A percentile compares a stretch with the other conserved stretches of the same genome.
Conservation (phyloP, 768 basidiomycete genomes). For the Phanerochaete sordida region DNA sequence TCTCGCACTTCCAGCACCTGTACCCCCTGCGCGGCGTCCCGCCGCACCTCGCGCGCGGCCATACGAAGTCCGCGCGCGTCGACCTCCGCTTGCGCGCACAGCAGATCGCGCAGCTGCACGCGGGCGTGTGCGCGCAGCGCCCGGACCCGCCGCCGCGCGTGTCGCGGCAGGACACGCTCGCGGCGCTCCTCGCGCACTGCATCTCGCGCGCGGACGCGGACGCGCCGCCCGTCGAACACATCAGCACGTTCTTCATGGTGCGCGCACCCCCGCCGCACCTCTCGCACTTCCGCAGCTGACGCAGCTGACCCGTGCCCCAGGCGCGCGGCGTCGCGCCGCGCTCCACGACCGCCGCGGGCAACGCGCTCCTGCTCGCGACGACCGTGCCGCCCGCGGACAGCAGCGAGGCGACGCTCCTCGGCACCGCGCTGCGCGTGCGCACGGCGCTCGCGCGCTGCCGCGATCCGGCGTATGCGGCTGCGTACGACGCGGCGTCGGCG, state of each 20-base stretch:
- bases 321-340: slow-evolving; percentile 1
- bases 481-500: neutral
- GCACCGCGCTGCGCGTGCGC: slow-evolving; percentile 6
- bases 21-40: slow-evolving; percentile 2
- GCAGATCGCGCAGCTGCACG: slow-evolving; percentile 9
- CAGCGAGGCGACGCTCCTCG: neutral
- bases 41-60: slow-evolving; percentile 1
- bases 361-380: slow-evolving; percentile 8
- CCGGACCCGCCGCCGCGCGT: neutral
- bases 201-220: slow-evolving; percentile 6
- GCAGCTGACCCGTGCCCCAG: no score
- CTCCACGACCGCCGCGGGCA: neutral
- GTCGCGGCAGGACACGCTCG: slow-evolving; percentile 10
- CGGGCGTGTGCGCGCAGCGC: neutral
- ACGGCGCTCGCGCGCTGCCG: neutral
- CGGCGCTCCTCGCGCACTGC: slow-evolving; percentile 10
- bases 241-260: slow-evolving; percentile 9
- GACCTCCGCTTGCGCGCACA: slow-evolving; percentile 6
- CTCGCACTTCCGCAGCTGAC: no score
- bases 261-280: neutral
- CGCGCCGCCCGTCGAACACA: neutral
- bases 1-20: neutral
- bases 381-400: slow-evolving; percentile 1
- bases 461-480: slow-evolving; percentile 8
- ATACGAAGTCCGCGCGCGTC: neutral